These are phyloP conservation scores for Ceratocystis papillata DNA, from an alignment of 2,329 filamentous ascomycete genomes.

Conservation along the genomic window DNA sequence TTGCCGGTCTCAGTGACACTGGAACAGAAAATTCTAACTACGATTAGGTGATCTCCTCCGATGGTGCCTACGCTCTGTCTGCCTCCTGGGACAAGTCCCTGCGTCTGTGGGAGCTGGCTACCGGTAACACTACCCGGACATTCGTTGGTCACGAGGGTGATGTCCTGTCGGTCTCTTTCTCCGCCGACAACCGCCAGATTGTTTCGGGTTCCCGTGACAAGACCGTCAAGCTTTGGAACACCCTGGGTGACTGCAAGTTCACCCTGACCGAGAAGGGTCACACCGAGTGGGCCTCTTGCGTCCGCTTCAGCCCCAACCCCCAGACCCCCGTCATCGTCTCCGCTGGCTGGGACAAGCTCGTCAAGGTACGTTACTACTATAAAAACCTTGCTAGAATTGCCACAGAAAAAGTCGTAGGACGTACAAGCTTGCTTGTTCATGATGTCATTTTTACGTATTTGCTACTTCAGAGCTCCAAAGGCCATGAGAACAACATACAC, in stretches of 20 bases:
- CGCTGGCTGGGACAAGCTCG: conserved; percentile 98
- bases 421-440: conserved; percentile 43
- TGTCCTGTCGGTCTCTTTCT: conserved; percentile 99
- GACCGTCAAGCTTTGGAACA: conserved; percentile 99
- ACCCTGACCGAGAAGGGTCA: conserved; percentile 99
- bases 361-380: conserved; percentile 68
- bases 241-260: conserved; percentile 99
- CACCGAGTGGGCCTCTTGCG: conserved; percentile 99
- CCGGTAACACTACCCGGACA: conserved; percentile 90
- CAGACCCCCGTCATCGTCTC: conserved; percentile 99
- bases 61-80: conserved; percentile 97
- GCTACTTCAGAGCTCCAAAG: conserved; percentile 96
- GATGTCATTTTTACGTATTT: conserved; percentile 97
- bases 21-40: conserved; percentile 19
- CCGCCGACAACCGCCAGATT: conserved; percentile 99
- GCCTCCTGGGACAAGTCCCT: conserved; percentile 99
- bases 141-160: conserved; percentile 99
- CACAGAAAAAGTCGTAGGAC: neutral
- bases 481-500: conserved; percentile 98
- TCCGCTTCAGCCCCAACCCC: conserved; percentile 98
- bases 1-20: neutral
- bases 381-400: conserved; percentile 12
- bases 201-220: conserved; percentile 97
- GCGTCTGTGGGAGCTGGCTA: conserved; percentile 97
- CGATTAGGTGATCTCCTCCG: conserved; percentile 87